Evolutionary conservation across 805 yeast species (phyloP), one percentile per base, ranked within the genome.

Genomic region (Grigorovia transvaalensis): DNA sequence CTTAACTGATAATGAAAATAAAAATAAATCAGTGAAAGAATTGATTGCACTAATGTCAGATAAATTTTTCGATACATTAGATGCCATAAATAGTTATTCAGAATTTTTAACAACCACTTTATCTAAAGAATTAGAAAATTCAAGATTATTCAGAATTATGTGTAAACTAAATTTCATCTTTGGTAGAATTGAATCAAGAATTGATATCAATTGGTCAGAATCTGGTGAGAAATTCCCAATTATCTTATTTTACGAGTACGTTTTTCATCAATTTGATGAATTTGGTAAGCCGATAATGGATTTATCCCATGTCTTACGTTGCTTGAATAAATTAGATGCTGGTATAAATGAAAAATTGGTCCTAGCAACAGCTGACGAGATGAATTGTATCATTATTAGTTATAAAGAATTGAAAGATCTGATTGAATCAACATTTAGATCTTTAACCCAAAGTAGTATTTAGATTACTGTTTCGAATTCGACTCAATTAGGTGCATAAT

Each of bases 301-400:
- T 67, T 72, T 93, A 59, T 82, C 89, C 0, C 88, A 88, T 65
- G 90, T 89, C 6, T 71, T 93, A 54, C 73, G 80, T 48, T 79
- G 85, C 59, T 71, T 93, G 61, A 91, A 91, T 69, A 93, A 91
- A 68, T 72, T 93, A 57, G 99, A 93, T 64, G 95, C 91, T 6
- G 98, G 97, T 1, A 76, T 84, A 38, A 89, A 87, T 49, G 99
- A 93, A 68, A 81, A 79, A 57, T 69, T 93, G 15, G 71, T 90
- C 64, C 74, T 93, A 50, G 88, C 88, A 0, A 83, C 93, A 38
- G 78, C 84, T 11, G 96, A 90, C 65, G 96, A 88, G 63, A 83
- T 82, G 71, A 84, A 80, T 46, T 89, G 97, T 65, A 71, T 93
- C 54, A 82, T 93, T 44, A 84, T 88, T 51, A 81, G 90, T 59